Evolutionary conservation across 306 rosid genomes (phyloP).

Genomic region (Vigna mungo): DNA sequence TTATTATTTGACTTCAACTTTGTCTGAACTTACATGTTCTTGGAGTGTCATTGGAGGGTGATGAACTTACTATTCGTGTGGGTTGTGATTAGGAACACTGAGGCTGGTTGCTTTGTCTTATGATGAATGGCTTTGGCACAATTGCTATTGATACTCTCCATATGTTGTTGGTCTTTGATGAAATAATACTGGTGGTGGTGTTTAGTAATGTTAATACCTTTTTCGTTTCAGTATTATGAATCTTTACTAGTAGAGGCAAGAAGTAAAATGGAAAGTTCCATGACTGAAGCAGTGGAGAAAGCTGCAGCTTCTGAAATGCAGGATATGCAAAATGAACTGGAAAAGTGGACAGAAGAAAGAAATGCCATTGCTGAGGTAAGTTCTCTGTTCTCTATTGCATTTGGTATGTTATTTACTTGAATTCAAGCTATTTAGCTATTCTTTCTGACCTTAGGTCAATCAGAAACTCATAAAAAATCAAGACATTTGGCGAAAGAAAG

Average conservation of each 20-base stretch:
- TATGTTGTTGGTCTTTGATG: conserved; percentile 39
- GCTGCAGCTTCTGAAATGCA: conserved; percentile 70
- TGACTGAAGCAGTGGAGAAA: conserved; percentile 78
- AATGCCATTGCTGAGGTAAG: conserved; percentile 68
- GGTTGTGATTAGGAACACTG: conserved; percentile 14
- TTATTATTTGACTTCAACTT: conserved; percentile 34
- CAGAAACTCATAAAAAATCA: conserved; percentile 78
- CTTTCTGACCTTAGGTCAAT: conserved; percentile 60
- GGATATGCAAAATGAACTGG: conserved; percentile 76
- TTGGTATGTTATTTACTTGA: conserved; percentile 16
- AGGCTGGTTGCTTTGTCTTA: conserved; percentile 29
- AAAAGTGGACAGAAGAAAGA: conserved; percentile 66
- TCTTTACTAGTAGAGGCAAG: conserved; percentile 75
- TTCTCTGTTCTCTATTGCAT: conserved; percentile 27
- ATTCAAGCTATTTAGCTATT: conserved; percentile 27
- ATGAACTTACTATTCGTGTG: conserved; percentile 25
- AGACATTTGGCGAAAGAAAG: conserved; percentile 64
- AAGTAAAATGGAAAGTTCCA: conserved; percentile 64
- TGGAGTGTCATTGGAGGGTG: conserved; percentile 27
- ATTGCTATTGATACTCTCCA: conserved; percentile 29
- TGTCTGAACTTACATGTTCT: not conserved
- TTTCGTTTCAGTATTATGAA: conserved; percentile 69
- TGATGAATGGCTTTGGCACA: conserved; percentile 33
- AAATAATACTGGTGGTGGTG: conserved; percentile 23
- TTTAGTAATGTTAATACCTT: conserved; percentile 32